Conservation (phyloP, 1,284 basidiomycete genomes). For the Naganishia sp. region DNA sequence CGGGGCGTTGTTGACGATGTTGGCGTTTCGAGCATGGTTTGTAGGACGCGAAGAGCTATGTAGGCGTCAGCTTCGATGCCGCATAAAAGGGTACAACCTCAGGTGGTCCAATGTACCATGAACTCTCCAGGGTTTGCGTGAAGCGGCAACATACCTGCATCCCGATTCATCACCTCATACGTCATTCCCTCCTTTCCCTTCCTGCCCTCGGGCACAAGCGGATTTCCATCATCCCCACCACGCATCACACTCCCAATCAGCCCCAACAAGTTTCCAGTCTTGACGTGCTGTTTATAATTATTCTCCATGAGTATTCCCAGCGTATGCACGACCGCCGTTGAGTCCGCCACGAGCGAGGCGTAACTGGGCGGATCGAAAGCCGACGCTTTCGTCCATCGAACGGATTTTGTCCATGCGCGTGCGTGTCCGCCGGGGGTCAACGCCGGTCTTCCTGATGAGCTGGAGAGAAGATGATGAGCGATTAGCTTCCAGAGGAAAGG, state of each 20-base stretch:
- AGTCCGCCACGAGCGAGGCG: slow-evolving; percentile 63
- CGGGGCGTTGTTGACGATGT: slow-evolving; percentile 21
- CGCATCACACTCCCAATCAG: slow-evolving; percentile 56
- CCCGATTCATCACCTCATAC: slow-evolving; percentile 84
- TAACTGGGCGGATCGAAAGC: slow-evolving; percentile 77
- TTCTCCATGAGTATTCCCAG: slow-evolving; percentile 87
- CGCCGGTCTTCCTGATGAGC: slow-evolving; percentile 83
- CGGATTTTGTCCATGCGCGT: slow-evolving; percentile 75
- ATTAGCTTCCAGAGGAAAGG: not conserved
- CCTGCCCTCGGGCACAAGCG: slow-evolving; percentile 58
- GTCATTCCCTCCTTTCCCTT: slow-evolving; percentile 45
- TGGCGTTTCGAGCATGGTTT: slow-evolving; percentile 62
- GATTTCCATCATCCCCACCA: slow-evolving; percentile 60
- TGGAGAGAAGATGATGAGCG: slow-evolving; percentile 45
- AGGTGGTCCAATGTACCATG: too few species aligned
- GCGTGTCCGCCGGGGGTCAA: slow-evolving; percentile 82
- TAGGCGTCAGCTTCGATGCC: slow-evolving; percentile 7
- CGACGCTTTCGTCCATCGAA: slow-evolving; percentile 77
- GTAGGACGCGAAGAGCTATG: slow-evolving; percentile 70
- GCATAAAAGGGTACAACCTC: too few species aligned
- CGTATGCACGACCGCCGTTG: slow-evolving; percentile 85
- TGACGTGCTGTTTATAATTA: slow-evolving; percentile 75
- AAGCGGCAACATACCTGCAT: slow-evolving; percentile 68
- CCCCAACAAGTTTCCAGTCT: slow-evolving; percentile 61
- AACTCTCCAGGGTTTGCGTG: not conserved